Conservation (phyloP, 192 early-diverging fungal genomes). For the Rhizophagus clarus region DNA sequence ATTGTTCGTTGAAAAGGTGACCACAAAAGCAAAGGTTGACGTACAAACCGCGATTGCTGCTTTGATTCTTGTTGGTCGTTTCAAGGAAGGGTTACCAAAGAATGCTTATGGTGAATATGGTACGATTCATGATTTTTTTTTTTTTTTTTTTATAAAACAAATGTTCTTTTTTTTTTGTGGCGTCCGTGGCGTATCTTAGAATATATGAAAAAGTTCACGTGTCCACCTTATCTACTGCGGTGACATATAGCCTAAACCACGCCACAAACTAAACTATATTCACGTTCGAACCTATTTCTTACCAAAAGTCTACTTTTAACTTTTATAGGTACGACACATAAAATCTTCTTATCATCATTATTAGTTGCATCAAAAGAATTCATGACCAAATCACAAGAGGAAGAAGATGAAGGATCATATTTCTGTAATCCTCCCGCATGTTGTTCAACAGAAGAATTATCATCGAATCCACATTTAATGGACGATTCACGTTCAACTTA, state of each 20-base stretch:
- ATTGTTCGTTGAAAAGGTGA: constrained; percentile 41
- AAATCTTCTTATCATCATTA: constrained; percentile 39
- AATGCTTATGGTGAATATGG: constrained; percentile 42
- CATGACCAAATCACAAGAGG: constrained; percentile 10
- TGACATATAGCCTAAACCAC: too few species aligned
- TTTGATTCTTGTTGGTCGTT: constrained; percentile 38
- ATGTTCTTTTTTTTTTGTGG: not conserved
- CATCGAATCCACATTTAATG: not conserved
- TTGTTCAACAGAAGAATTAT: not conserved
- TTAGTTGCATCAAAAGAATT: constrained; percentile 41
- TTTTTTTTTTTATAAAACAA: not conserved
- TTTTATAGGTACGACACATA: constrained; percentile 39
- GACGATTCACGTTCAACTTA: not conserved
- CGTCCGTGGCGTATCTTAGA: not conserved
- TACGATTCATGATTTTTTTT: constrained; percentile 4
- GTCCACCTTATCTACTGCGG: not conserved
- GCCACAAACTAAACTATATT: not conserved
- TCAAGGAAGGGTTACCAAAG: constrained; percentile 38
- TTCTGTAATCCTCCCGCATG: constrained; percentile 5
- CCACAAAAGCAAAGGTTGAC: constrained; percentile 35
- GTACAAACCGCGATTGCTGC: constrained; percentile 40
- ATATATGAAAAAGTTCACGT: not conserved
- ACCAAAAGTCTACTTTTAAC: too few species aligned
- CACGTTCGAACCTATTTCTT: too few species aligned
- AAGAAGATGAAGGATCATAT: too few species aligned